Evolutionary conservation across 345 rosid genomes (phyloP), one percentile per base, ranked within the genome.

Genomic region (Ricinus communis): DNA sequence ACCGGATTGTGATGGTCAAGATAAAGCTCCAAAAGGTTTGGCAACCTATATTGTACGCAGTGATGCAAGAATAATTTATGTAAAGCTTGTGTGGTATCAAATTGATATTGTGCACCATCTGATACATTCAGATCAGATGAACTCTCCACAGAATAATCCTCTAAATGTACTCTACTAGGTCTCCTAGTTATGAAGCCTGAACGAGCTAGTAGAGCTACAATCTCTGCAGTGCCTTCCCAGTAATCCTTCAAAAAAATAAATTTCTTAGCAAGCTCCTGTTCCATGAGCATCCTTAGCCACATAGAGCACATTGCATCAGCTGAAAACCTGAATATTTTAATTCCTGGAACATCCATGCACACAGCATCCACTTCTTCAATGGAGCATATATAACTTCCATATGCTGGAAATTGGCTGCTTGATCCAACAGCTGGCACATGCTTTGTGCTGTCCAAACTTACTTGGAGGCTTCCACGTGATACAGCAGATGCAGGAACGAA

Each of bases 11-110:
- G 89, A 77, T 84, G 90, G 73, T 87, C 96, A 82, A 90, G 91
- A 83, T 90, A 92, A 76, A 95, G 86, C 74, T 87, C 96, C 86
- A 95, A 81, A 79, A 95, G 89, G 77, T 89, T 87, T 74, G 97
- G 98, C 85, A 92, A 85, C 76, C 83, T 83, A 78, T 84, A 69
- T 56, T 82, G 93, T 52, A 82, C 87, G 72, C 94, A 92, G 63
- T 89, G 82, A 76, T 77, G 85, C 54, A 88, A 66, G 65, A 90
- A 33, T 71, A 92, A 73, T 82, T 87, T 88, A 85, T 92, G 91
- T 72, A 89, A 81, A 76, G 90, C 93, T 63, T 78, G 83, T 60
- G 79, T 25, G 66, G 88, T 77, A 70, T 73, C 85, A 59, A 49
- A 70, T 61, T 54, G 66, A 64, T 55, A 77, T 69, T 78, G 82